Evolutionary conservation across 2,329 filamentous ascomycete genomes (phyloP).

Genomic region (Hyphodiscus sp.): DNA sequence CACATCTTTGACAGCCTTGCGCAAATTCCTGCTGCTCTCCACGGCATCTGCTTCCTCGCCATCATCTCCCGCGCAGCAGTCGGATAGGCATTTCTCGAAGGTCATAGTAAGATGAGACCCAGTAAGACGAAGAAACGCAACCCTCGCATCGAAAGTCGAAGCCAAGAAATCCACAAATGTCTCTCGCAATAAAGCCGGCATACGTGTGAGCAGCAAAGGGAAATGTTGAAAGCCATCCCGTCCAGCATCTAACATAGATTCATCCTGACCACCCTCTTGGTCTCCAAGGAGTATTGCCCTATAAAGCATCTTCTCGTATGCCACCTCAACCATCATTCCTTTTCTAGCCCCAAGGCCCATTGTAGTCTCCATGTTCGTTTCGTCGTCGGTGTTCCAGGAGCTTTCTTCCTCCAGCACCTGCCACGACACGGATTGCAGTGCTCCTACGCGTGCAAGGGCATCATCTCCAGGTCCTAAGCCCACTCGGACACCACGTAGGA

Average conservation of each 20-base stretch:
- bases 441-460: constrained; percentile 31
- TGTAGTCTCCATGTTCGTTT: constrained; percentile 9
- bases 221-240: constrained; percentile 34
- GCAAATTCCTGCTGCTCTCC: constrained; percentile 10
- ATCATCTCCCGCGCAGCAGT: constrained; percentile 18
- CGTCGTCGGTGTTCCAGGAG: constrained; percentile 22
- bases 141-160: constrained; percentile 37
- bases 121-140: constrained; percentile 32
- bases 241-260: constrained; percentile 11
- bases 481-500: constrained; percentile 39
- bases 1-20: constrained; percentile 23
- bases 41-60: constrained; percentile 10
- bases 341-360: constrained; percentile 12
- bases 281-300: constrained; percentile 23
- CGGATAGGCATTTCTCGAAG: constrained; percentile 26
- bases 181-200: constrained; percentile 37
- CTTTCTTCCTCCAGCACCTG: constrained; percentile 35
- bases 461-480: constrained; percentile 32
- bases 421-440: constrained; percentile 38
- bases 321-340: constrained; percentile 23
- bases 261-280: constrained; percentile 4
- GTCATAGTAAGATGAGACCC: constrained; percentile 31
- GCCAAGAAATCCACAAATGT: constrained; percentile 37
- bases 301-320: constrained; percentile 28
- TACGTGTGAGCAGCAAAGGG: constrained; percentile 38